Evolutionary conservation across 164 flowering plant genomes (phyloP).

Genomic region (Cinnamomum chago): DNA sequence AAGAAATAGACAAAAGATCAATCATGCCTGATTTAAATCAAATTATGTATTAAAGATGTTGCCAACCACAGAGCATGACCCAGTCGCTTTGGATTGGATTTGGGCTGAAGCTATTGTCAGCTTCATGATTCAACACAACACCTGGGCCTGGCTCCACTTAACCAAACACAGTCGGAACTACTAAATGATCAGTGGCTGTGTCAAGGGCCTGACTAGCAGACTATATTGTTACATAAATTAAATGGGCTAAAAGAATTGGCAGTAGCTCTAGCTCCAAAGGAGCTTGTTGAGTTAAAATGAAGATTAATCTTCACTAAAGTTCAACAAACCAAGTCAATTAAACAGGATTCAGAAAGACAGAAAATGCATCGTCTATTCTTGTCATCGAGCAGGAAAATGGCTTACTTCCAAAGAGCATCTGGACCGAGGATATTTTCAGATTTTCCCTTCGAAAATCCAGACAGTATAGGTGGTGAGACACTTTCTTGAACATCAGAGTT

Average conservation of each 20-base stretch:
- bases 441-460: not conserved
- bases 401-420: slow-evolving; percentile 6
- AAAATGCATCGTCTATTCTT: not conserved
- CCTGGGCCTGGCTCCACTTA: not conserved
- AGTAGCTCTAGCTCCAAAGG: not conserved
- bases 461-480: not conserved
- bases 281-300: not conserved
- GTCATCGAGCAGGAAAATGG: not conserved
- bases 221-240: not conserved
- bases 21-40: not conserved
- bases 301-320: not conserved
- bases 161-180: not conserved
- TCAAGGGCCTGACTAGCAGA: not conserved
- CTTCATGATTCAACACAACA: not conserved
- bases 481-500: not conserved
- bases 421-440: not conserved
- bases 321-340: not conserved
- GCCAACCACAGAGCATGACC: not conserved
- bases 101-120: not conserved
- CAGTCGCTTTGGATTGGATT: not conserved
- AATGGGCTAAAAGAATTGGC: not conserved
- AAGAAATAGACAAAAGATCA: too few relatives aligned
- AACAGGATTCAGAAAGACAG: not conserved
- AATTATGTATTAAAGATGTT: not conserved
- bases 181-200: not conserved